These are phyloP conservation scores for Phytophthora colocasiae DNA, from an alignment of 352 stramenopile species.

Conservation along the genomic window DNA sequence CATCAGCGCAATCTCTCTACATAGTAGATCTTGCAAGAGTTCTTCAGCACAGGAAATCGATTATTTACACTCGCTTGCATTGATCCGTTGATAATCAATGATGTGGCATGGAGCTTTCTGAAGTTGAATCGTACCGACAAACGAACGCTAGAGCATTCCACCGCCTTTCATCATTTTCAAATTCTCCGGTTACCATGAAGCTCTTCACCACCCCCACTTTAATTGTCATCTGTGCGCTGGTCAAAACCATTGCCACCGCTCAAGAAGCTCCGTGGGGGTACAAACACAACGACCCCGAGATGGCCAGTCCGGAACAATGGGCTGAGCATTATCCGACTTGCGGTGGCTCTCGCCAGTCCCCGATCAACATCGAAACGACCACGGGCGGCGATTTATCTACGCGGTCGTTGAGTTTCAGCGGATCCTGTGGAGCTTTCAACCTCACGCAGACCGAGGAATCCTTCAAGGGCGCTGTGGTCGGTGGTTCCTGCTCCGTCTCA, in stretches of 20 bases:
- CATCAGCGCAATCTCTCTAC: neutral
- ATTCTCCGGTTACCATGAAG: neutral
- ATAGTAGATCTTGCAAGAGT: no score
- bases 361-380: conserved; percentile 38
- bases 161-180: no score
- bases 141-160: no score
- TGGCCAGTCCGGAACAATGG: conserved; percentile 29
- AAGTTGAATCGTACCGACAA: no score
- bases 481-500: conserved; percentile 27
- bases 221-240: neutral
- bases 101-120: no score
- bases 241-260: conserved; percentile 4
- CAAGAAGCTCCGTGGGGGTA: conserved; percentile 33
- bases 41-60: neutral
- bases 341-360: conserved; percentile 38
- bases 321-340: conserved; percentile 33
- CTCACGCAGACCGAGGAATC: conserved; percentile 37
- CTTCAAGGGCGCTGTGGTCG: conserved; percentile 30
- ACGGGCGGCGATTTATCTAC: conserved; percentile 9
- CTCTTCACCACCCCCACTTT: neutral
- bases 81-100: no score
- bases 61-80: neutral
- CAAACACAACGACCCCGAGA: conserved; percentile 15
- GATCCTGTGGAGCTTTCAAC: conserved; percentile 33
- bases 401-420: conserved; percentile 31